Base-by-base conservation (phyloP, 2,329 filamentous ascomycete species). In the Ophidiomyces ophidiicola region DNA sequence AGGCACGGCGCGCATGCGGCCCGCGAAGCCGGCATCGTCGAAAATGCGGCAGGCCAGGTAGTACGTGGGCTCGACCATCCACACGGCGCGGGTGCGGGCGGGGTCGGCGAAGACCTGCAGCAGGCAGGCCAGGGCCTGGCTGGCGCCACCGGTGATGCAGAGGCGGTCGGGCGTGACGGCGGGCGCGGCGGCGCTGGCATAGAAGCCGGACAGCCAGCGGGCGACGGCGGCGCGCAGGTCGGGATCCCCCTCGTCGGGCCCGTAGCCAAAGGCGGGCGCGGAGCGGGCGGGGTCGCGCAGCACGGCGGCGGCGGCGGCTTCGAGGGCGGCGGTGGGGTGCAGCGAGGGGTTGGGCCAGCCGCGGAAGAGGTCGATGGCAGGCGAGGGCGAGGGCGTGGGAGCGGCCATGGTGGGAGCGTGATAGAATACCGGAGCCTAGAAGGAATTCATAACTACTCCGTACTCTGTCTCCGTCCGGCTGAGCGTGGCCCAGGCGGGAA, bases 31-130 rank as follows among this genome's bases (percentile, higher is more conserved):
- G 4, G 78, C 69, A 59, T 94, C 87, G 42, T 82, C 77, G 52
- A 94, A 86, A 41, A 93, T 82, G n/a, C 78, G 71, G 52, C 82
- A 86, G 0, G 78, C 82, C n/a, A 93, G 67, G 59, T 84, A 82
- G 55, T 93, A 94, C 32, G 80, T 80, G 3, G 87, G 87, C 14
- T 80, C 76, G 1, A 86, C 76, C 59, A 87, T 72, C 81, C 83
- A 94, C 6, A 93, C 68, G 48, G 75, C 75, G 32, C 72, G 67
- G 1, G 87, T 94, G 52, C 78, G 80, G 2, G 67, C 60, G 1
- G 83, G 81, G 56, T 94, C 87, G 0, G 84, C 82, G 53, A 81
- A 94, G 20, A 81, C 81, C 57, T 81, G 75, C 35, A 94, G 63
- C 3, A 93, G 63, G 52, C 76, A 81, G 0, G 81, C 84, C 2